These are phyloP conservation scores for Paralagenidium karlingii DNA, from an alignment of 352 stramenopile species.

Conservation along the genomic window DNA sequence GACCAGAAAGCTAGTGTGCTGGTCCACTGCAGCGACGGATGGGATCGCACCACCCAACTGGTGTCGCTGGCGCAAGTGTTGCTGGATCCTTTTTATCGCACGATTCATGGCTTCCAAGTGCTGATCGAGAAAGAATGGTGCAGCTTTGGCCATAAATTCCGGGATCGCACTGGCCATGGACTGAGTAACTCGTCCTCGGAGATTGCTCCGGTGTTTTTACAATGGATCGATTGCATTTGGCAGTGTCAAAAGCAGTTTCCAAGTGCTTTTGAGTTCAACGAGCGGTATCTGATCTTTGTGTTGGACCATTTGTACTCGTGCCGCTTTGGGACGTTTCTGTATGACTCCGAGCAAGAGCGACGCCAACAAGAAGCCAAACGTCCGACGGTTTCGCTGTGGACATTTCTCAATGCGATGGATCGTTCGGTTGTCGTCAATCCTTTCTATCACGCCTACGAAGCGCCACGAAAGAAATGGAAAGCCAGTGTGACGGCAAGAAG, in stretches of 20 bases:
- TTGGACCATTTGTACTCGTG: constrained; percentile 75
- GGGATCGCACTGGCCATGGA: constrained; percentile 51
- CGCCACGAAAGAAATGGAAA: constrained; percentile 31
- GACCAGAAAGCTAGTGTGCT: constrained; percentile 33
- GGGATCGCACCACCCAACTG: constrained; percentile 81
- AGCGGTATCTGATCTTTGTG: constrained; percentile 67
- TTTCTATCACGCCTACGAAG: constrained; percentile 48
- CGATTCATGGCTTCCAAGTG: constrained; percentile 67
- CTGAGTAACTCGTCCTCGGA: constrained; percentile 75
- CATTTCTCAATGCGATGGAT: constrained; percentile 53
- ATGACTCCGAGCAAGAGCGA: constrained; percentile 84
- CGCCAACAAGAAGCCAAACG: constrained; percentile 28
- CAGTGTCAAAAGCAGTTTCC: constrained; percentile 67
- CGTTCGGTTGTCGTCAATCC: constrained; percentile 45
- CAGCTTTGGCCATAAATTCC: constrained; percentile 84
- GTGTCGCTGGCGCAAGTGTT: constrained; percentile 72
- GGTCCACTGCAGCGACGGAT: constrained; percentile 44
- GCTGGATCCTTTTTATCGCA: constrained; percentile 86
- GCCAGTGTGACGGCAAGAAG: constrained; percentile 37
- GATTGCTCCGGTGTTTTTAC: constrained; percentile 95
- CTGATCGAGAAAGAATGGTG: constrained; percentile 87
- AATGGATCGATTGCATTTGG: constrained; percentile 83
- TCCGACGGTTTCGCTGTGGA: constrained; percentile 67
- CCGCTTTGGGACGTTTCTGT: constrained; percentile 91
- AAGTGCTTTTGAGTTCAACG: constrained; percentile 78